phyloP scores from a whole-genome alignment of 148 eudicot species.

The Bassia scoparia region DNA sequence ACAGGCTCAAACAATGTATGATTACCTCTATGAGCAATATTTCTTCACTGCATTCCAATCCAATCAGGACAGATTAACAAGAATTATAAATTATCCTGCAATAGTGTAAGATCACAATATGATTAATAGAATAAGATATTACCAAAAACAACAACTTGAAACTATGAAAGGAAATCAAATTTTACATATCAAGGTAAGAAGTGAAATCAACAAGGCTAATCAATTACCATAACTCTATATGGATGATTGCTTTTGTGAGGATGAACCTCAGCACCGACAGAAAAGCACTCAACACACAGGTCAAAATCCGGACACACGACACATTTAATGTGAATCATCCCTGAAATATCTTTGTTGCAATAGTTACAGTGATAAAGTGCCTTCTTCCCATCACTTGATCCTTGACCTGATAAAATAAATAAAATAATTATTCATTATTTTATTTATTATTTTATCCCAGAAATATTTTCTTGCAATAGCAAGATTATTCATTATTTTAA shows the following conservation, averaged over 20 bases:
- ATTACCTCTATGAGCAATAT: slow-evolving; percentile 85
- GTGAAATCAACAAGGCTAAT: not conserved
- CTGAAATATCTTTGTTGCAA: slow-evolving; percentile 93
- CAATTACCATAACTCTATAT: slow-evolving; percentile 88
- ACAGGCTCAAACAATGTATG: not conserved
- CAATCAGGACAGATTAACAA: slow-evolving; percentile 91
- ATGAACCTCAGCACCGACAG: slow-evolving; percentile 87
- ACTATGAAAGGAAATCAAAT: slow-evolving; percentile 6
- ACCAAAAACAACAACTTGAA: not conserved
- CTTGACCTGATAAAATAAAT: slow-evolving; percentile 52
- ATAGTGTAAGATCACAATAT: no score
- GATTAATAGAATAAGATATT: no score
- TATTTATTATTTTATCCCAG: no score
- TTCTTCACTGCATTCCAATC: slow-evolving; percentile 98
- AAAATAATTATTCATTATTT: no score
- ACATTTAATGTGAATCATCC: slow-evolving; percentile 83
- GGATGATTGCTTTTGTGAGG: slow-evolving; percentile 91
- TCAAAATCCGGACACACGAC: slow-evolving; percentile 87
- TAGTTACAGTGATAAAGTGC: slow-evolving; percentile 93
- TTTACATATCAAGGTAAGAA: slow-evolving; percentile 2
- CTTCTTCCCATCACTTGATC: slow-evolving; percentile 67
- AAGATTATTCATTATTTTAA: not conserved
- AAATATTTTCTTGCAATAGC: no score
- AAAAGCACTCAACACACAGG: slow-evolving; percentile 89
- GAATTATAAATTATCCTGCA: no score